Evolutionary conservation across 1,284 basidiomycete genomes (phyloP).

Genomic region (Tilletia indica): DNA sequence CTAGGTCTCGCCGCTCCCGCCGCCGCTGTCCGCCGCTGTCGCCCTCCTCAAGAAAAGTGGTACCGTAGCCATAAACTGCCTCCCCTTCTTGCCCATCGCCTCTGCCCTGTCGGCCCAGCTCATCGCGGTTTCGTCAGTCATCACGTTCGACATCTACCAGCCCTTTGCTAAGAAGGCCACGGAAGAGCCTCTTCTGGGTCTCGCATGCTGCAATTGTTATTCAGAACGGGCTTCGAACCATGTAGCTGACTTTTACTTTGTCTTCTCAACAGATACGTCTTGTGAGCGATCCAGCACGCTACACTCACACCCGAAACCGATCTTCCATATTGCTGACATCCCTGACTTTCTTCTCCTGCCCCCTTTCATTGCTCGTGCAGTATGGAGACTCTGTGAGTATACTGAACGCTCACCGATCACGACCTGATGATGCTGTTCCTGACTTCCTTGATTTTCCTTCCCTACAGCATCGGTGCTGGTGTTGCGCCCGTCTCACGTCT

Average conservation of each 20-base stretch:
- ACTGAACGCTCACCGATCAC: not conserved
- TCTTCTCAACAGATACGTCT: constrained; percentile 22
- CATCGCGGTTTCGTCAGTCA: constrained; percentile 69
- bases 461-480: constrained; percentile 68
- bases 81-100: constrained; percentile 67
- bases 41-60: constrained; percentile 73
- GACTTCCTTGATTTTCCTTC: not conserved
- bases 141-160: constrained; percentile 66
- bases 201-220: constrained; percentile 64
- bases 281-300: constrained; percentile 16
- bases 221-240: not conserved
- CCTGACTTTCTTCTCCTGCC: not conserved
- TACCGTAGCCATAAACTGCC: constrained; percentile 72
- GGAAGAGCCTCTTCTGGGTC: constrained; percentile 64
- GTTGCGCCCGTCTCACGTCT: constrained; percentile 87
- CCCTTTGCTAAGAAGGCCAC: constrained; percentile 67
- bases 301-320: too few species aligned
- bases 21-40: constrained; percentile 65
- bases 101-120: constrained; percentile 83
- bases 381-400: not conserved
- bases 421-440: too few species aligned
- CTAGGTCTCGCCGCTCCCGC: constrained; percentile 49
- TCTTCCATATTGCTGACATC: too few species aligned
- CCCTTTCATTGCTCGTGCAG: not conserved
- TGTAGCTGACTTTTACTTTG: not conserved